Percentiles rank a stretch among this genome's conserved stretches.
Conservation (phyloP, 495 filamentous ascomycete genomes). For the Daldinia decipiens region DNA sequence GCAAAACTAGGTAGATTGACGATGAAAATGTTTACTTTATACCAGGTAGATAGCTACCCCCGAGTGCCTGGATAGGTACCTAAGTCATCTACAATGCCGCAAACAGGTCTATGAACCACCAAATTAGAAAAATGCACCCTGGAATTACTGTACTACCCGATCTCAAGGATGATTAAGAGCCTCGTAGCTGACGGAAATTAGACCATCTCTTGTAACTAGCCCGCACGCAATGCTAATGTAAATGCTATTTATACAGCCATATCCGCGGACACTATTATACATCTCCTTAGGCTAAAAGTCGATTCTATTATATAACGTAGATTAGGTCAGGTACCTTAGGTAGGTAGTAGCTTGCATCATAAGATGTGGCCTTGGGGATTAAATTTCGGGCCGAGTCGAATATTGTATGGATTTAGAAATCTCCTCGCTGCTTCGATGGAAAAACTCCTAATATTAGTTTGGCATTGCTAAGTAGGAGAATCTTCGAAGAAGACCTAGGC, state of each 20-base stretch:
- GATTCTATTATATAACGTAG: not conserved
- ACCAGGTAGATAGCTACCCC: not conserved
- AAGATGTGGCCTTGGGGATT: not conserved
- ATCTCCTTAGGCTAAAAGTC: not conserved
- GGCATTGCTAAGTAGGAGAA: not conserved
- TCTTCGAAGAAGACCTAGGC: conserved; percentile 2
- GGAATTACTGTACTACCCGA: not conserved
- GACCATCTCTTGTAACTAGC: not conserved
- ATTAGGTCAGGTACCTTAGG: not conserved
- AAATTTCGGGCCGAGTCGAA: not conserved
- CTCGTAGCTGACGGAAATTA: not conserved
- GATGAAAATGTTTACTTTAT: too few relatives aligned
- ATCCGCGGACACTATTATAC: not conserved
- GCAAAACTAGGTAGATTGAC: too few relatives aligned
- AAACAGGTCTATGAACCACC: not conserved
- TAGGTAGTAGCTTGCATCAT: not conserved
- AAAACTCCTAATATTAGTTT: not conserved
- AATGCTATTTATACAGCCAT: not conserved
- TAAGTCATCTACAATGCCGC: not conserved
- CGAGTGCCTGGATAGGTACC: not conserved
- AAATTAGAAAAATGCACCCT: not conserved
- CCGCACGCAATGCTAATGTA: not conserved
- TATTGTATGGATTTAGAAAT: not conserved
- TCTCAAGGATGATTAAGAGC: not conserved
- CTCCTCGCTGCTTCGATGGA: not conserved